A percentile compares a stretch with the other conserved stretches of the same genome.
Conservation (phyloP, 73 alveolate genomes). For the Symbiodinium natans region DNA sequence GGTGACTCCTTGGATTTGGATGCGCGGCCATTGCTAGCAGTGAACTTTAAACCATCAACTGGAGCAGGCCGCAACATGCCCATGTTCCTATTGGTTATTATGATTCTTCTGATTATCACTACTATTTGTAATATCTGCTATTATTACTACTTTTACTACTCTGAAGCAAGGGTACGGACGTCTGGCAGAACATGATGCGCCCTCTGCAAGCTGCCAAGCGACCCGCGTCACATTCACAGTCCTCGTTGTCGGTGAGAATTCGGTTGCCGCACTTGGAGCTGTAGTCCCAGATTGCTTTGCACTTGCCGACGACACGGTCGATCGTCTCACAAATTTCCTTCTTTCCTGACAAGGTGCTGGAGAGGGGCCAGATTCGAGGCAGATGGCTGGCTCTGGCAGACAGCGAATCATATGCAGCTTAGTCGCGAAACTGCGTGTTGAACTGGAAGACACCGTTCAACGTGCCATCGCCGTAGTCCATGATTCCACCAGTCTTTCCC, state of each 20-base stretch:
- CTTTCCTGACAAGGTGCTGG: not conserved
- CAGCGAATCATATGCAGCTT: not conserved
- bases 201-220: too few species aligned
- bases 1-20: not conserved
- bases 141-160: too few species aligned
- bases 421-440: constrained; percentile 49
- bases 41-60: too few species aligned
- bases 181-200: too few species aligned
- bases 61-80: not conserved
- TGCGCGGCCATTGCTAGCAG: too few species aligned
- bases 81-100: not conserved
- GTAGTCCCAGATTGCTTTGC: constrained; percentile 8
- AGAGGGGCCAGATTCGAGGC: not conserved
- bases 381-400: too few species aligned
- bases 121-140: too few species aligned
- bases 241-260: constrained; percentile 43
- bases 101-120: too few species aligned
- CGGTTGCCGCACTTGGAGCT: constrained; percentile 57
- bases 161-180: too few species aligned
- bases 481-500: constrained; percentile 85
- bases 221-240: not conserved
- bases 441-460: constrained; percentile 57
- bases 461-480: constrained; percentile 78
- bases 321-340: constrained; percentile 17
- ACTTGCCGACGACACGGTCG: not conserved